Conservation (phyloP, 2,329 filamentous ascomycete species). For the Basipetospora chlamydospora region DNA sequence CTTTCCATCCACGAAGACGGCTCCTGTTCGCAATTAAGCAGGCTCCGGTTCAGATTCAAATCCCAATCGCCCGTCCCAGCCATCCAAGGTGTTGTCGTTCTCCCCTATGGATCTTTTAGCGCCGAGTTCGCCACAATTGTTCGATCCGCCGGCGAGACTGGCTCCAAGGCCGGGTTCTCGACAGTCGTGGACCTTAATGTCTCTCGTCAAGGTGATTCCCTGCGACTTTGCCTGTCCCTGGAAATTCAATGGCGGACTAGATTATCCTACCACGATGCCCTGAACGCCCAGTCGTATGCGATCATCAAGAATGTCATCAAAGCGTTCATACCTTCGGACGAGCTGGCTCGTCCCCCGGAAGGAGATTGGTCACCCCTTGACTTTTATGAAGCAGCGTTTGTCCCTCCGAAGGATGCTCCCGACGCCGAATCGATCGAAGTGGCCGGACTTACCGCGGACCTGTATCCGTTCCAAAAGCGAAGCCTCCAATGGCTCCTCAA, state of each 20-base stretch:
- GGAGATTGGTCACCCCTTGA: slow-evolving; percentile 29
- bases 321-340: slow-evolving; percentile 18
- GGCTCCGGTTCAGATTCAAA: too few species aligned
- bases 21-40: too few species aligned
- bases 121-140: not conserved
- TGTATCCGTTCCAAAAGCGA: slow-evolving; percentile 61
- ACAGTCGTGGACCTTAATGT: not conserved
- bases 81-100: not conserved
- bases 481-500: slow-evolving; percentile 56
- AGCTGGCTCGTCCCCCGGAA: slow-evolving; percentile 11
- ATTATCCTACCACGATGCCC: slow-evolving; percentile 13
- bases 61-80: too few species aligned
- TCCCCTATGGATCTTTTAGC: not conserved
- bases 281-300: slow-evolving; percentile 12
- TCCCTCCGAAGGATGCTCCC: slow-evolving; percentile 33
- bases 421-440: slow-evolving; percentile 24
- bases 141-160: not conserved
- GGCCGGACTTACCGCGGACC: slow-evolving; percentile 27
- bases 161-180: not conserved
- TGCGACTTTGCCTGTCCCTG: slow-evolving; percentile 18
- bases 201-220: slow-evolving; percentile 9
- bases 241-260: slow-evolving; percentile 29
- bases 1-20: too few species aligned
- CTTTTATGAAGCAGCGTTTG: slow-evolving; percentile 58
- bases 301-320: slow-evolving; percentile 21